Evolutionary conservation across 352 stramenopile genomes (phyloP), one percentile per base, ranked within the genome.

Genomic region (Vaucheria bursata): DNA sequence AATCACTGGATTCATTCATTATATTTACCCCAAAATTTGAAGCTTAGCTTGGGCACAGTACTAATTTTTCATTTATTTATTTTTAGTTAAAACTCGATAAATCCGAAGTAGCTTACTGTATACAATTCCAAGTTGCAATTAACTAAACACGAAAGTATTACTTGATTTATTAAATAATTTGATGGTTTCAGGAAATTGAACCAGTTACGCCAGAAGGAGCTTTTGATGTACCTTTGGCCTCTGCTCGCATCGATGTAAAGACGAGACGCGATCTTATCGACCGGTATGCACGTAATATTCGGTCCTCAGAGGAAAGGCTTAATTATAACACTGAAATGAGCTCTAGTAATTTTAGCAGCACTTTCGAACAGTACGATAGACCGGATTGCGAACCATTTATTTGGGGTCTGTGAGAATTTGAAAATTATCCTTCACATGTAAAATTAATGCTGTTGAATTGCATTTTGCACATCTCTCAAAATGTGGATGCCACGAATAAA

Each of bases 191-290:
- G 59, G 59, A 45, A 5, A 59, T 59, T 25, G 18, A 73, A 45
- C 8, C 67, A 45, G 34, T 73, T 2, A 12, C 18, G 25, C 67
- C 67, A 8, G 67, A 73, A n/a, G 67, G 31, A 25, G 67, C 67
- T 25, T 73, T 73, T 34, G 67, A 73, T 25, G 34, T 73, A 25
- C 67, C 67, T 5, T 34, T 73, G 4, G 25, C 67, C 12, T 5
- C 18, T 4, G 67, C 8, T 2, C 67, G 67, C 25, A 73, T 73
- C 31, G 67, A 73, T 45, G 25, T 1, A 8, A 34, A 4, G 8
- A 34, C 25, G 4, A 36, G 67, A 36, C 34, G 67, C 31, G 67
- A 66, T 4, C 67, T 73, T 34, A 73, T 73, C 31, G 25, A 73
- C 1, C 67, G 67, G 25, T 73, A 73, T 34, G 18, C 59, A 8